These are phyloP conservation scores for Lentinula sp. DNA, from an alignment of 768 basidiomycete species.

Conservation along the genomic window DNA sequence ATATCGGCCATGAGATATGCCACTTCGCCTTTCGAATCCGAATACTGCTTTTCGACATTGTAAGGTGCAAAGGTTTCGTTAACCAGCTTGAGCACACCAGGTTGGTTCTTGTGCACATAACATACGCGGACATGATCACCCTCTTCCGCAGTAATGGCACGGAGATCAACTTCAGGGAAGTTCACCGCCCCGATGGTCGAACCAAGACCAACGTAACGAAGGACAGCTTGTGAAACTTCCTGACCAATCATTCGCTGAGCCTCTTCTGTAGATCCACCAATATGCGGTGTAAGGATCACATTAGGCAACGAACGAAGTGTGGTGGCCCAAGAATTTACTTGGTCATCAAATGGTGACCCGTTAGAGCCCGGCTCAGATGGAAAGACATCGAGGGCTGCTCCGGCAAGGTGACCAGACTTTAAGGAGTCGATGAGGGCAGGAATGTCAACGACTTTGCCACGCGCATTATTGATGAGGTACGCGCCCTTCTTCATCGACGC, in stretches of 20 bases:
- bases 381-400: conserved; percentile 90
- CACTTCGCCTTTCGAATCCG: conserved; percentile 91
- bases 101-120: conserved; percentile 92
- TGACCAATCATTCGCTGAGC: conserved; percentile 97
- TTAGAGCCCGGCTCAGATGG: conserved; percentile 91
- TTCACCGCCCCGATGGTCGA: conserved; percentile 92
- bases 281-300: conserved; percentile 96
- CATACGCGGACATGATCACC: conserved; percentile 82
- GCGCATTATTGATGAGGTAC: conserved; percentile 97
- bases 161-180: conserved; percentile 97
- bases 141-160: conserved; percentile 84
- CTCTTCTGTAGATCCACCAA: conserved; percentile 98
- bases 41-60: conserved; percentile 99
- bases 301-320: conserved; percentile 75
- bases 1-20: conserved; percentile 99
- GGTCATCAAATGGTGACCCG: conserved; percentile 84
- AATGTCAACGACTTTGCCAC: conserved; percentile 93
- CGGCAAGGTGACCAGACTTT: conserved; percentile 81
- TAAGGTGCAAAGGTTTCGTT: conserved; percentile 92
- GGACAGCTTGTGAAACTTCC: conserved; percentile 82
- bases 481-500: conserved; percentile 91
- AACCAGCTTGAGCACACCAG: conserved; percentile 90
- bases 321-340: conserved; percentile 80
- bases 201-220: conserved; percentile 89
- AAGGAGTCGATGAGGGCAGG: conserved; percentile 80